phyloP scores from a whole-genome alignment of 75 land plant species.

The Pinus albicaulis region DNA sequence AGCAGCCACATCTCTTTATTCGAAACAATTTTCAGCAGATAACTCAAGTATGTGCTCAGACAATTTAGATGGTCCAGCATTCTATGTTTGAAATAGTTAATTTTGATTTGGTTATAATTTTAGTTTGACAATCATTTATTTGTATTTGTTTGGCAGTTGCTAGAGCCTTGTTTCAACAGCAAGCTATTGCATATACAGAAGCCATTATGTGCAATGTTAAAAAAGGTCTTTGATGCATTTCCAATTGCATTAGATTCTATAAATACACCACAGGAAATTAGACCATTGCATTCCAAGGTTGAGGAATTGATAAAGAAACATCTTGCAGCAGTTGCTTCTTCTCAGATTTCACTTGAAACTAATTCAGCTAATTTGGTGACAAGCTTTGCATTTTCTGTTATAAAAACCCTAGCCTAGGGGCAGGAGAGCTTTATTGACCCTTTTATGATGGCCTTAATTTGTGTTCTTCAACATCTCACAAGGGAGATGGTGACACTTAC shows the following conservation, averaged over 20 bases:
- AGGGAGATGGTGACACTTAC: slow-evolving; percentile 76
- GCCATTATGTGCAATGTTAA: slow-evolving; percentile 85
- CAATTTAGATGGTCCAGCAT: neutral
- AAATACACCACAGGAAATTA: slow-evolving; percentile 79
- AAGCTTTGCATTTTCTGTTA: slow-evolving; percentile 74
- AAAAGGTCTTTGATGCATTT: slow-evolving; percentile 94
- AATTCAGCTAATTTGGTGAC: slow-evolving; percentile 65
- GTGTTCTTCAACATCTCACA: slow-evolving; percentile 91
- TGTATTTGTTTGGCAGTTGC: slow-evolving; percentile 59
- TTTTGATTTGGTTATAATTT: neutral
- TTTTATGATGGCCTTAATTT: slow-evolving; percentile 55
- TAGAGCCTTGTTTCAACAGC: slow-evolving; percentile 94
- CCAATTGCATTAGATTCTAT: slow-evolving; percentile 79
- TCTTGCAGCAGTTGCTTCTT: slow-evolving; percentile 63
- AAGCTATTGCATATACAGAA: slow-evolving; percentile 90
- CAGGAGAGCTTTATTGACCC: slow-evolving; percentile 81
- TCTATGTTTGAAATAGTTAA: neutral
- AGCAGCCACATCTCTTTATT: slow-evolving; percentile 95
- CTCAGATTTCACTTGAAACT: slow-evolving; percentile 67
- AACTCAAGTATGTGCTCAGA: slow-evolving; percentile 63
- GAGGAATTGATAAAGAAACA: slow-evolving; percentile 97
- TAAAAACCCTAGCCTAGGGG: slow-evolving; percentile 77
- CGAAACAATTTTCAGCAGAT: slow-evolving; percentile 94
- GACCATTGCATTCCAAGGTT: slow-evolving; percentile 63
- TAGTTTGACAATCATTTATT: neutral